Evolutionary conservation across 2,329 filamentous ascomycete species (phyloP), one percentile per base, ranked within the genome.

Genomic region (Aspergillus unguis): DNA sequence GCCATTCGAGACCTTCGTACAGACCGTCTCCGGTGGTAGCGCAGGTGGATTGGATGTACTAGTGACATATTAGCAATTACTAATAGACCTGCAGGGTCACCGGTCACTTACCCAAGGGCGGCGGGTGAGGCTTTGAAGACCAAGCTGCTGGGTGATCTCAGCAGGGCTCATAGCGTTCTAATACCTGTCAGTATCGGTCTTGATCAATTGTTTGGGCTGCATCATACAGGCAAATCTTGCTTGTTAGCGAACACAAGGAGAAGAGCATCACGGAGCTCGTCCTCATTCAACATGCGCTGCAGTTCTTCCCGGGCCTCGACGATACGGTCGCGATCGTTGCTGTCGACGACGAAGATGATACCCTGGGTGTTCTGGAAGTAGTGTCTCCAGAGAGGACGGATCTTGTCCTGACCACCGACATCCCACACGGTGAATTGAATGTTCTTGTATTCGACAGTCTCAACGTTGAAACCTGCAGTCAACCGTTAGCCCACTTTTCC

Each of bases 341-440:
- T 92, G 80, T 99, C 94, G 74, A 99, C 91, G 67, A 99, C 94
- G 84, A 99, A 99, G 80, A 99, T 97, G 77, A 99, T 92, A 75
- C 94, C 94, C 80, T 99, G 94, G 65, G 94, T 99, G 80, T 95
- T 95, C 80, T 95, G 92, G 86, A 97, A 99, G 83, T 99, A 99
- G 79, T 97, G 94, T 81, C 94, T 91, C 94, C 94, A 99, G 72
- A 99, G 83, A 73, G 94, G 94, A 76, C 94, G 86, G 75, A 99
- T 99, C 89, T 97, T 97, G 86, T 99, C 94, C 83, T 99, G 94
- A 77, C 94, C 94, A 83, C 94, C 94, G 72, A 99, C 94, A 82
- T 97, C 94, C 94, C 94, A 99, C 75, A 99, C 94, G 76, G 92
- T 97, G 84, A 99, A 99, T 76, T 96, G 91, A 71, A 96, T 96